Evolutionary conservation across 768 basidiomycete species (phyloP).

Genomic region (Jaapia argillacea): DNA sequence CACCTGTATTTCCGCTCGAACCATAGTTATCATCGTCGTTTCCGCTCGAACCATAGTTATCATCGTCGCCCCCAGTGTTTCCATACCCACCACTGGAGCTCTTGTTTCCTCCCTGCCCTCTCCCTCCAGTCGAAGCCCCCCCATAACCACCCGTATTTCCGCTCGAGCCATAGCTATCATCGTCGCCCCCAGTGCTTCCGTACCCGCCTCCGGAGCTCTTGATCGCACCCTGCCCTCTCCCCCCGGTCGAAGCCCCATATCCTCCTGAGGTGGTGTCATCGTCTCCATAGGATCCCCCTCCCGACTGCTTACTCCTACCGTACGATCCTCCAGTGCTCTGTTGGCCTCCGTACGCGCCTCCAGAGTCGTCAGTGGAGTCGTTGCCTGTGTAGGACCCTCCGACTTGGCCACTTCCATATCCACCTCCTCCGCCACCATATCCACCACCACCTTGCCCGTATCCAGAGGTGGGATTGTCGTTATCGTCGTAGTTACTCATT

Average conservation of each 20-base stretch:
- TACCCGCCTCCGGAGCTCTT: constrained; percentile 8
- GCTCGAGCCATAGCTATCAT: constrained; percentile 1
- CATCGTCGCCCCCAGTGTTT: constrained; percentile 14
- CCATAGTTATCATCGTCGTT: constrained; percentile 14
- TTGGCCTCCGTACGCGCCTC: constrained; percentile 14
- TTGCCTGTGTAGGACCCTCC: constrained; percentile 5
- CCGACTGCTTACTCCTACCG: constrained; percentile 6
- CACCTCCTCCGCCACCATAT: too few relatives aligned
- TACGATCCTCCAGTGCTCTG: constrained; percentile 15
- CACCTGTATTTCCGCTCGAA: constrained; percentile 5
- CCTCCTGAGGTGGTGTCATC: constrained; percentile 3
- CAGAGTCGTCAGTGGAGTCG: too few relatives aligned
- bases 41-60: constrained; percentile 17
- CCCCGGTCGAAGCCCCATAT: constrained; percentile 1
- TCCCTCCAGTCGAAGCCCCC: too few relatives aligned
- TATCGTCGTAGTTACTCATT: constrained; percentile 6
- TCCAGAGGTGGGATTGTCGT: constrained; percentile 9
- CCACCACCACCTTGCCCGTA: constrained; percentile 8
- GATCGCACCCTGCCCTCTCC: background rate
- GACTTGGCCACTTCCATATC: too few relatives aligned
- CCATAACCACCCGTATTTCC: too few relatives aligned
- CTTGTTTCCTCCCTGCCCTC: constrained; percentile 4
- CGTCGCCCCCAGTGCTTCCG: constrained; percentile 14
- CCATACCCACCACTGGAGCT: too few relatives aligned
- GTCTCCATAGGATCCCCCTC: constrained; percentile 15